phyloP scores from a whole-genome alignment of 1,139 yeast species.

The Debaryomyces singareniensis region DNA sequence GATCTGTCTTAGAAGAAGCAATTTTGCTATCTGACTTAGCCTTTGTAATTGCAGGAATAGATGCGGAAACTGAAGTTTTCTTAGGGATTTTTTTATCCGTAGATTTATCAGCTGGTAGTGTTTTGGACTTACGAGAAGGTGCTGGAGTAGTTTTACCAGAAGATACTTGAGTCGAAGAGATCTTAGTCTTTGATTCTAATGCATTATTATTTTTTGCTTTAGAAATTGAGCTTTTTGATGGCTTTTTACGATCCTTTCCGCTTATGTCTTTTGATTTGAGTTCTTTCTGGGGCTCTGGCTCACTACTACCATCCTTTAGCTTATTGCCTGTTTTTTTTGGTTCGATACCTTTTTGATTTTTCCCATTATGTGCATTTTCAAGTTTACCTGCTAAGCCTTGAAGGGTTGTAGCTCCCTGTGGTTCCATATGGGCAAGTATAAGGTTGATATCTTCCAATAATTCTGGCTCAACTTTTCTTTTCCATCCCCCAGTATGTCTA shows the following conservation, averaged over 20 bases:
- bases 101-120: neutral
- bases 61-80: neutral
- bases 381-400: too few species aligned
- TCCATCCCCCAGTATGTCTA: slow-evolving; percentile 42
- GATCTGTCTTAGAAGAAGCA: neutral
- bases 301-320: neutral
- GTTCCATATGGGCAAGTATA: slow-evolving; percentile 44
- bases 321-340: neutral
- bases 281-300: too few species aligned
- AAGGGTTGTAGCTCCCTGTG: slow-evolving; percentile 11
- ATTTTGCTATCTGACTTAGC: neutral
- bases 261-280: too few species aligned
- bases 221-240: too few species aligned
- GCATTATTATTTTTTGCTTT: too few species aligned
- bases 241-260: too few species aligned
- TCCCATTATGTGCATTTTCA: too few species aligned
- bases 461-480: slow-evolving; percentile 64
- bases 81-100: neutral
- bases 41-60: neutral
- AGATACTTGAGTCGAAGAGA: too few species aligned
- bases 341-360: neutral
- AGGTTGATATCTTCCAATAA: slow-evolving; percentile 57
- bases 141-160: too few species aligned
- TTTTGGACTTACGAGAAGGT: too few species aligned
- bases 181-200: too few species aligned